Percentiles rank a stretch among this genome's conserved stretches.
These are phyloP conservation scores for Fulvia fulva DNA, from an alignment of 2,329 filamentous ascomycete species.

Conservation along the genomic window DNA sequence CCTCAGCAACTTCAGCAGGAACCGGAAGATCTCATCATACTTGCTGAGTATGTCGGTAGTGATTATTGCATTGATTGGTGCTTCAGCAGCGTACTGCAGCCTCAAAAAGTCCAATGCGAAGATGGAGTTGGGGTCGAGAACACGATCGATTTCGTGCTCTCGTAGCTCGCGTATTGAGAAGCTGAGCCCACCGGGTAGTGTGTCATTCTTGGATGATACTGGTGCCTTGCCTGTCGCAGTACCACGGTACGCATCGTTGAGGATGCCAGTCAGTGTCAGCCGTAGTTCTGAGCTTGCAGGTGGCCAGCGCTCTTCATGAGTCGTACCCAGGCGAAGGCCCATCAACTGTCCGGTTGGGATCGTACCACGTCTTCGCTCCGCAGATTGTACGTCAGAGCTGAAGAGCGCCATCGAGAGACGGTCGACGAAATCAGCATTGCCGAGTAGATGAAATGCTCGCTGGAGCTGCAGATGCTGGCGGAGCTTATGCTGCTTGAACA, in stretches of 20 bases:
- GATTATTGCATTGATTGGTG: conserved; percentile 68
- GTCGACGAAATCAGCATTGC: conserved; percentile 78
- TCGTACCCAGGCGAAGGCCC: conserved; percentile 75
- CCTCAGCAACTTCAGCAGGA: conserved; percentile 70
- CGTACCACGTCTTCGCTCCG: conserved; percentile 67
- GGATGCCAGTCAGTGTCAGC: conserved; percentile 71
- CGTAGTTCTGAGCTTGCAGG: conserved; percentile 91
- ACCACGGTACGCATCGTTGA: conserved; percentile 4
- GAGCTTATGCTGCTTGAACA: conserved; percentile 72
- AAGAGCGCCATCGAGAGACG: conserved; percentile 80
- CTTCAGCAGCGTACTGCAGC: conserved; percentile 75
- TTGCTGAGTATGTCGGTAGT: conserved; percentile 66
- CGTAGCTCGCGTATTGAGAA: conserved; percentile 82
- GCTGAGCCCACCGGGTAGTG: conserved; percentile 43
- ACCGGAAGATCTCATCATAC: conserved; percentile 81
- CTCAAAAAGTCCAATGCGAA: conserved; percentile 91
- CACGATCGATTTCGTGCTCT: conserved; percentile 72
- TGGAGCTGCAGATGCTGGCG: conserved; percentile 70
- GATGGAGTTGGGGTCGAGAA: conserved; percentile 76
- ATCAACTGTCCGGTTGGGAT: conserved; percentile 68
- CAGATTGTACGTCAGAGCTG: conserved; percentile 73
- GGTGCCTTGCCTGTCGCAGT: not conserved
- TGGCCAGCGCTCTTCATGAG: conserved; percentile 71
- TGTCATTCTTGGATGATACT: not conserved
- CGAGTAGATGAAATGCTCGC: conserved; percentile 75